These are phyloP conservation scores for Kodamaea derodonti DNA, from an alignment of 1,139 yeast genomes.

Conservation along the genomic window DNA sequence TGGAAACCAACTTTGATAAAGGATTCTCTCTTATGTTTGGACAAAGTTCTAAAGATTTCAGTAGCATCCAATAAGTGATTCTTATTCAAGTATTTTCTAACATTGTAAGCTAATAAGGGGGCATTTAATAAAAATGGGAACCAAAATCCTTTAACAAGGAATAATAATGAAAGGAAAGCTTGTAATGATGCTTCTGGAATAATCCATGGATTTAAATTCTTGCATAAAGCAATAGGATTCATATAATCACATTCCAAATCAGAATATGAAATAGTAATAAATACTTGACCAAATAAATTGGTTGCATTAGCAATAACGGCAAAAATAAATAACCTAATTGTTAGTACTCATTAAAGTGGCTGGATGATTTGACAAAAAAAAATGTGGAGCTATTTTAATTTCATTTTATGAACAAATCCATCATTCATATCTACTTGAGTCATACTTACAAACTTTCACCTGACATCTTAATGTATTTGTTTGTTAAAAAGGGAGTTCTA, in stretches of 20 bases:
- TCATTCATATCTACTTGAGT: background rate
- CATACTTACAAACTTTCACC: conserved; percentile 26
- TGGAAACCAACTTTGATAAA: conserved; percentile 90
- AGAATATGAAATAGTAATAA: conserved; percentile 88
- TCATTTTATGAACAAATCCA: conserved; percentile 1
- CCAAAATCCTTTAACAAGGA: conserved; percentile 91
- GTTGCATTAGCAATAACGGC: conserved; percentile 86
- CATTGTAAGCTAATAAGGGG: conserved; percentile 83
- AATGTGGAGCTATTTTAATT: background rate
- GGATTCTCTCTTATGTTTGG: conserved; percentile 89
- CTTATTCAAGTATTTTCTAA: conserved; percentile 67
- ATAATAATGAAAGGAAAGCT: conserved; percentile 64
- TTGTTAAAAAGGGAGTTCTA: conserved; percentile 1
- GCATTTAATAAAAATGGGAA: conserved; percentile 79
- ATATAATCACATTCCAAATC: conserved; percentile 94
- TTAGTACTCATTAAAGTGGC: conserved; percentile 9
- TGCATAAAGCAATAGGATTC: conserved; percentile 95
- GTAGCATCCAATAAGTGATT: conserved; percentile 94
- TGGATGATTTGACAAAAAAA: background rate
- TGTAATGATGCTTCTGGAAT: conserved; percentile 90
- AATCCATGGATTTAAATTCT: conserved; percentile 83
- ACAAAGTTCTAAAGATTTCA: conserved; percentile 91
- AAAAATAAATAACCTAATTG: conserved; percentile 61
- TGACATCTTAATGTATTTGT: conserved; percentile 14
- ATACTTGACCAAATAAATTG: conserved; percentile 85